Base-by-base conservation (phyloP, 2,329 filamentous ascomycete genomes). In the Monascus ruber region DNA sequence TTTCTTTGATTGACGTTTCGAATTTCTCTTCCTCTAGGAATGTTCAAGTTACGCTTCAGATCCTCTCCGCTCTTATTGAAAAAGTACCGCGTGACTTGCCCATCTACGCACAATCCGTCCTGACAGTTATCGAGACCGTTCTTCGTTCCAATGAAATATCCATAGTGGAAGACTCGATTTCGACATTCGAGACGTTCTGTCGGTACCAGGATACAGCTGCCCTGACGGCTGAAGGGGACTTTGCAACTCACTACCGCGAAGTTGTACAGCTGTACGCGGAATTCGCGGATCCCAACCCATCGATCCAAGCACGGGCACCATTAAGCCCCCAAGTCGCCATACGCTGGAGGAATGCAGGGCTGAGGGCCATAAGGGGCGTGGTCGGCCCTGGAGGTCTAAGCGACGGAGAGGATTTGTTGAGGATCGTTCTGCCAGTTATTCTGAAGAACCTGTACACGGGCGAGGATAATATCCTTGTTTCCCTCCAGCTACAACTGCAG, bases 1-100 rank as follows among this genome's bases (percentile, higher is more conserved):
- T 17, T 17, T 17, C 17, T 17, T 17, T 3, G 17, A 17, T 3
- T 17, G 17, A 17, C 17, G 3, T 17, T 2, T 17, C 17, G 17
- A 17, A 40, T 36, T 44, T 40, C 41, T 39, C 11, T 27, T 27
- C 24, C 24, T 40, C 17, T 52, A 91, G 85, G 50, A 93, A 93
- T 69, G 85, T 94, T 42, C 86, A 94, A 62, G 87, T 98, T 47
- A 95, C 88, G 2, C 79, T 98, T 42, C 84, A 93, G 62, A 95
- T 98, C 51, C 73, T 95, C 49, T 80, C 82, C 44, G 86, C 88
- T 34, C 73, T 98, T 52, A 87, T 96, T 62, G 88, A 96, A 58
- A 95, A 95, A 66, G 77, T 85, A 33, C 83, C 86, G 43, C 83
- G 88, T 59, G 88, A 95, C 59, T 77, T 95, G 36, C 84, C 86